These are phyloP conservation scores for Echium plantagineum DNA, from an alignment of 257 asterid genomes.

Conservation along the genomic window DNA sequence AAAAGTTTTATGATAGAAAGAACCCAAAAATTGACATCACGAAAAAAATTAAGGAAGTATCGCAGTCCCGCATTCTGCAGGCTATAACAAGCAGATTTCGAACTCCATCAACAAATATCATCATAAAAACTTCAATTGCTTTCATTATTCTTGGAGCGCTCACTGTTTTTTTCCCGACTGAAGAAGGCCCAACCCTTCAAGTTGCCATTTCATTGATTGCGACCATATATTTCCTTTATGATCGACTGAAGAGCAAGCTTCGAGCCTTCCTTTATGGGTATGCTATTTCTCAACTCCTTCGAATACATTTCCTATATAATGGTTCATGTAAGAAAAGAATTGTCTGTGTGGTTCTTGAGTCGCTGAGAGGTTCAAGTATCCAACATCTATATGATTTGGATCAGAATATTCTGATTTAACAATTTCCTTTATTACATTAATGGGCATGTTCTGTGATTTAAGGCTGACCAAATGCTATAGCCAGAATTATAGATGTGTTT, in stretches of 20 bases:
- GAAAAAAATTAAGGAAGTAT: constrained; percentile 79
- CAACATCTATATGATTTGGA: not conserved
- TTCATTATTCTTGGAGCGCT: constrained; percentile 67
- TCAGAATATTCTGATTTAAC: not conserved
- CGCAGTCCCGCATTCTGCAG: constrained; percentile 66
- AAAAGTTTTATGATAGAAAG: constrained; percentile 78
- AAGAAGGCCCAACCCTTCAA: constrained; percentile 97
- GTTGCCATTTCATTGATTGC: constrained; percentile 68
- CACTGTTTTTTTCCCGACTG: constrained; percentile 86
- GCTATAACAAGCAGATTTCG: constrained; percentile 75
- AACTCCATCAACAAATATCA: constrained; percentile 53
- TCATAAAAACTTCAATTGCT: constrained; percentile 66
- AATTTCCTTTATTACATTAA: no score
- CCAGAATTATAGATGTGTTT: no score
- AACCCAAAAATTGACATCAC: constrained; percentile 80
- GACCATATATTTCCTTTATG: constrained; percentile 62
- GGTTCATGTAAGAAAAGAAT: no score
- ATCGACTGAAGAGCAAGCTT: constrained; percentile 67
- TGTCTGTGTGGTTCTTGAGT: no score
- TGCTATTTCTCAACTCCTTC: constrained; percentile 14
- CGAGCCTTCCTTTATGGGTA: constrained; percentile 84
- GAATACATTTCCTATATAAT: not conserved
- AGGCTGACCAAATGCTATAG: no score
- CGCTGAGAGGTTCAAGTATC: no score
- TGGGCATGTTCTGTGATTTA: not conserved